Conservation (phyloP, 495 filamentous ascomycete species). For the Ramalina intermedia region DNA sequence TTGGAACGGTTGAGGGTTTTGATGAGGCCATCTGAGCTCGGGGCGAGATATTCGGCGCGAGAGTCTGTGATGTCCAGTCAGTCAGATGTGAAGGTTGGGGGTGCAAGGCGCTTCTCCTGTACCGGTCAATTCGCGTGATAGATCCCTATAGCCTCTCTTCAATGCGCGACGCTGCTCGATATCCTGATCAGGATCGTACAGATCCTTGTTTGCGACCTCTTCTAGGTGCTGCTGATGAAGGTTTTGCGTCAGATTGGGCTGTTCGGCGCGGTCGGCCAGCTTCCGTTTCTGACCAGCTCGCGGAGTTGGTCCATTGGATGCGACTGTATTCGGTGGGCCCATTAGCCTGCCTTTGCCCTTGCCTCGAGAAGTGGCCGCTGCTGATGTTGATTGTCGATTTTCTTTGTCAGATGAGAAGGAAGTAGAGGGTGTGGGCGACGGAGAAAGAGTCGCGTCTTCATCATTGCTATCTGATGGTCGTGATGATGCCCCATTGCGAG, state of each 20-base stretch:
- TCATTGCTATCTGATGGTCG: not conserved
- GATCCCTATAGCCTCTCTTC: slow-evolving; percentile 51
- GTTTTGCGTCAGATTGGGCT: slow-evolving; percentile 12
- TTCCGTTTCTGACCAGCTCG: slow-evolving; percentile 28
- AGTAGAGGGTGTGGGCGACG: slow-evolving; percentile 25
- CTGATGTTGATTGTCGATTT: slow-evolving; percentile 22
- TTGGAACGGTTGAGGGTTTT: slow-evolving; percentile 52
- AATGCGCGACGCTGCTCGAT: slow-evolving; percentile 59
- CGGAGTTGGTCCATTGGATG: slow-evolving; percentile 3
- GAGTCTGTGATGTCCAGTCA: slow-evolving; percentile 34
- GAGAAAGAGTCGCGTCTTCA: no score
- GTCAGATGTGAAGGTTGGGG: not conserved
- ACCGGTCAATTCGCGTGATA: slow-evolving; percentile 53
- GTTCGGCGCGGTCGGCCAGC: slow-evolving; percentile 21
- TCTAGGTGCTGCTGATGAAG: slow-evolving; percentile 13
- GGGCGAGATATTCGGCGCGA: slow-evolving; percentile 47
- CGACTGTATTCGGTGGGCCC: slow-evolving; percentile 12
- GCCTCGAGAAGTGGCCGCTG: slow-evolving; percentile 1
- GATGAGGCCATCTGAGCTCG: slow-evolving; percentile 44
- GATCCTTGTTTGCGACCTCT: slow-evolving; percentile 29
- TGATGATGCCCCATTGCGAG: not conserved
- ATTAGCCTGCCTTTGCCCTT: slow-evolving; percentile 12
- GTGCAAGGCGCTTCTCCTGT: not conserved
- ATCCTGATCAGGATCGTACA: slow-evolving; percentile 83
- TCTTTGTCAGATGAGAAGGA: slow-evolving; percentile 45